A percentile compares a stretch with the other conserved stretches of the same genome.
phyloP scores from a whole-genome alignment of 2,329 filamentous ascomycete species.

The Juglanconis oblonga region DNA sequence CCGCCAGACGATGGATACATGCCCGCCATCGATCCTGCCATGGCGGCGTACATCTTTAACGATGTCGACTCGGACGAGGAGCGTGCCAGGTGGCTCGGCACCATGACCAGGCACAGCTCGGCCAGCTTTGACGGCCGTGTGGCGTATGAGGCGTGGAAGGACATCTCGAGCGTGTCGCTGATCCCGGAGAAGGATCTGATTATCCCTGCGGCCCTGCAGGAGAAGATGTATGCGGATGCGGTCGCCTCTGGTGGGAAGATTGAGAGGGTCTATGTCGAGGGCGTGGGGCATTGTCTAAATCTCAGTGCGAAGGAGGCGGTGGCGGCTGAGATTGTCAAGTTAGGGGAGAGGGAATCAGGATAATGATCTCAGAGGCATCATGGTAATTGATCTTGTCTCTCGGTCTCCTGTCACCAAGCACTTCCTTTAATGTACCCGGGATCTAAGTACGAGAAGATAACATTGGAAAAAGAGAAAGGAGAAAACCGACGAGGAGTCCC shows the following conservation, averaged over 20 bases:
- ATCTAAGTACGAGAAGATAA: no score
- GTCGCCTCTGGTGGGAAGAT: slow-evolving; percentile 17
- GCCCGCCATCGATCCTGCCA: background rate
- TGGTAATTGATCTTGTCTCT: no score
- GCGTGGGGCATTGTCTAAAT: slow-evolving; percentile 2
- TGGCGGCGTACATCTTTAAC: slow-evolving; percentile 4
- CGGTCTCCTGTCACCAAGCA: no score
- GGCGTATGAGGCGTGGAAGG: slow-evolving; percentile 19
- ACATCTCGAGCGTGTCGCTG: slow-evolving; percentile 13
- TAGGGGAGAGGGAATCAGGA: slow-evolving; percentile 1
- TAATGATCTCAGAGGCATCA: no score
- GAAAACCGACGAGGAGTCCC: no score
- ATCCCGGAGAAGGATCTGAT: slow-evolving; percentile 18
- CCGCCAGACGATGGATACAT: slow-evolving; percentile 11
- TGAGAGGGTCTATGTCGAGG: slow-evolving; percentile 6
- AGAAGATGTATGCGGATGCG: slow-evolving; percentile 16
- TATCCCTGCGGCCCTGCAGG: slow-evolving; percentile 10
- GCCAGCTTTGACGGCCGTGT: slow-evolving; percentile 18
- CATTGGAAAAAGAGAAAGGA: no score
- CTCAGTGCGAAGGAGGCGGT: slow-evolving; percentile 7
- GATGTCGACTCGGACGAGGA: slow-evolving; percentile 4
- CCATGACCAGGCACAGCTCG: slow-evolving; percentile 19
- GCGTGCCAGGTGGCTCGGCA: background rate
- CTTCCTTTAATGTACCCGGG: no score
- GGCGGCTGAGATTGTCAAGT: slow-evolving; percentile 11